Evolutionary conservation across 441 rosid species (phyloP), one percentile per base, ranked within the genome.

Genomic region (Euphorbia schlechtendalii): DNA sequence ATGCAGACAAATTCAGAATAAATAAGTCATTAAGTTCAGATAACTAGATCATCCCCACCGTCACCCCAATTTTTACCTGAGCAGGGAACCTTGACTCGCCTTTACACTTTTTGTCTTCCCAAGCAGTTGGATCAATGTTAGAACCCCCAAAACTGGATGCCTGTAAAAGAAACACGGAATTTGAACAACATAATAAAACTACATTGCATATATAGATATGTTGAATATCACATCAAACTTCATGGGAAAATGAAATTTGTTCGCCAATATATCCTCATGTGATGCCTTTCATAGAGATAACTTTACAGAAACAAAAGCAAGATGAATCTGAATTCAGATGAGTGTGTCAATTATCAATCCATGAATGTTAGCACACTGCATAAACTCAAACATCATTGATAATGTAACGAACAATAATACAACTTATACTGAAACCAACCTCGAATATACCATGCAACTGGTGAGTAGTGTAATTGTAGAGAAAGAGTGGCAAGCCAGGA

Each of bases 31-130:
- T 46, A 30, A 66, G 6, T 21, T 53, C 1, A 32, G 3, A 59
- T 65, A 56, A 43, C 53, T 4, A 22, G 43, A 28, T 41, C 21
- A 27, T 45, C 43, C 27, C 40, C 54, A 22, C 8, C 45, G 45
- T 30, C 27, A 54, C 53, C 28, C 59, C 48, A 67, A 27, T 22
- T 38, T 54, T 68, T 56, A 93, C 99, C 96, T 93, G 99, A 69
- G 99, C 97, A 71, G 99, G 99, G 67, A 93, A 93, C 79, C 99
- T 86, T 9, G 97, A 90, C 76, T 93, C 99, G 27, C 99, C 99
- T 88, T 93, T 93, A 80, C 95, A 87, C 73, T 93, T 93, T 67
- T 90, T 93, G 82, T 93, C 97, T 81, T 90, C 99, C 99, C 99
- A 93, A 22, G 99, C 99, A 78, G 97, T 93, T 56, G 96, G 93